Percentiles rank a stretch among this genome's conserved stretches.
phyloP scores from a whole-genome alignment of 2,329 filamentous ascomycete genomes.

The Drechslerella dactyloides region DNA sequence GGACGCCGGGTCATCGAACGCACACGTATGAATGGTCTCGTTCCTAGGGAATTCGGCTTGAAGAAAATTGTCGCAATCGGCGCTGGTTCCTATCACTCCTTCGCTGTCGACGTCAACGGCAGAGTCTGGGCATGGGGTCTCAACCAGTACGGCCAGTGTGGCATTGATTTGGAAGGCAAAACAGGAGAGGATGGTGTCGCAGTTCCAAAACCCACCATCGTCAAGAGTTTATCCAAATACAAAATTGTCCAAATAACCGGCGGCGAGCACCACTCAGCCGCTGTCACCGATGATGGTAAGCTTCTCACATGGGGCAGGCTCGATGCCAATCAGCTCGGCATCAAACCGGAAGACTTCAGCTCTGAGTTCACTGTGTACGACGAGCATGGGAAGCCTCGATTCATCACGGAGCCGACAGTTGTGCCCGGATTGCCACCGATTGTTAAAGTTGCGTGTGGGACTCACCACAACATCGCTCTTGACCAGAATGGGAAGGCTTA shows the following conservation, averaged over 20 bases:
- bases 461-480: constrained; percentile 76
- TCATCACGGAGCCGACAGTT: constrained; percentile 70
- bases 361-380: constrained; percentile 70
- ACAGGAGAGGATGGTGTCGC: constrained; percentile 73
- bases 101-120: constrained; percentile 72
- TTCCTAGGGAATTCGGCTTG: constrained; percentile 66
- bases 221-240: constrained; percentile 69
- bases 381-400: constrained; percentile 70
- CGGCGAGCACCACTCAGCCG: constrained; percentile 76
- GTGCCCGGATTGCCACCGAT: constrained; percentile 67
- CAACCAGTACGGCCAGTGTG: constrained; percentile 85
- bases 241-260: constrained; percentile 73
- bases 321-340: constrained; percentile 65
- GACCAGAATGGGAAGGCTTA: constrained; percentile 70
- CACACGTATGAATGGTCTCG: constrained; percentile 64
- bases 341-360: constrained; percentile 65
- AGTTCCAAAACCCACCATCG: constrained; percentile 72
- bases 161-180: constrained; percentile 64
- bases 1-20: constrained; percentile 70
- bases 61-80: constrained; percentile 68
- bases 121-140: constrained; percentile 81
- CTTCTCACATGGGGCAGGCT: constrained; percentile 68
- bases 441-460: constrained; percentile 67
- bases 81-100: constrained; percentile 80
- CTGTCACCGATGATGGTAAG: constrained; percentile 65